Base-by-base conservation (phyloP, 495 filamentous ascomycete species). In the Penicillium canariense region DNA sequence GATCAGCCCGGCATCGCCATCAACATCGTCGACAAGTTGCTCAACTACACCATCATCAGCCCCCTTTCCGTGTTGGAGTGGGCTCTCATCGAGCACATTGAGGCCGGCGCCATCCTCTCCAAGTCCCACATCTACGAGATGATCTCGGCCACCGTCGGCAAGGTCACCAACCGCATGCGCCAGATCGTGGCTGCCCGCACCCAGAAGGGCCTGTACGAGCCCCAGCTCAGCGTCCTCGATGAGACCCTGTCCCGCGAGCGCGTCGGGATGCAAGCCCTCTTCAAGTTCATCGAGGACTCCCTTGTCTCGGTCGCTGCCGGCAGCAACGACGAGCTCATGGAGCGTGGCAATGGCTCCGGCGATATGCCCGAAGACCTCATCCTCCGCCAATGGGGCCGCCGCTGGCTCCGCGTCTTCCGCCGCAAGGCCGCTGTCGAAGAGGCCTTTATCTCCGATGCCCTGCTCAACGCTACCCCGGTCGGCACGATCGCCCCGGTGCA, bases 1-100 rank as follows among this genome's bases (percentile, higher is more conserved):
- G 86, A 92, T 49, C 94, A 97, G 58, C 90, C 94, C 0, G 94
- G 94, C 28, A 85, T 96, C 36, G 95, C 91, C 27, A 87, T 97
- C 62, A 88, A 87, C 61, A 92, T 99, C 61, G 81, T 97, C 50
- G 94, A 99, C 77, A 97, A 96, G 73, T 79, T 99, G 4, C 86
- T 99, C 25, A 99, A 99, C 68, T 99, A 97, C 76, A 91, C 88
- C 31, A 95, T 99, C 55, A 79, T 99, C 7, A 87, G 83, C 9
- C 94, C 94, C 0, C 69, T 81, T 30, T 83, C 83, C 26, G 91
- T 99, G 36, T 79, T 96, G 53, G 83, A 93, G 64, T 99, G 95
- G 95, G 90, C 88, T 1, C 71, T 97, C 3, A 72, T 80, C 26
- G 81, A 87, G 53, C 74, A 81, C 43, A 68, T 84, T 17, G 81